A percentile compares a stretch with the other conserved stretches of the same genome.
Conservation (phyloP, 805 yeast species). For the Wickerhamomyces tratensis region DNA sequence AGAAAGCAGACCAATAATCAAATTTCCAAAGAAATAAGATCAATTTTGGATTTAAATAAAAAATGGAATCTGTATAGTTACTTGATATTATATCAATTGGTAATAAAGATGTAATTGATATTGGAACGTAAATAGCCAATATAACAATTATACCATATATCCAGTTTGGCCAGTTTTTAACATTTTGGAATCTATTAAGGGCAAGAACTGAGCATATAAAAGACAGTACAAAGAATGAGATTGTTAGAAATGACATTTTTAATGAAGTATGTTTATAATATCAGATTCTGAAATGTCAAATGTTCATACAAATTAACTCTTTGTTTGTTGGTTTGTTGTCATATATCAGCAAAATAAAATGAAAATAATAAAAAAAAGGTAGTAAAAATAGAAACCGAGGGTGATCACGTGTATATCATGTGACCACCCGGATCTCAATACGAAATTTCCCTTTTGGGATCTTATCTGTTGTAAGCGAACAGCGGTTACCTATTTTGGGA, state of each 20-base stretch:
- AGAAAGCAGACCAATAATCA: conserved; percentile 73
- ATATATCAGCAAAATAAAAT: too few species aligned
- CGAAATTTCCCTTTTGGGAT: too few species aligned
- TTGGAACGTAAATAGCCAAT: conserved; percentile 62
- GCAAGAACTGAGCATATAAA: conserved; percentile 11
- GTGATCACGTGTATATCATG: too few species aligned
- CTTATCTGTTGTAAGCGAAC: too few species aligned
- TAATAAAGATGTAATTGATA: conserved; percentile 61
- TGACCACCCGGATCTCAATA: too few species aligned
- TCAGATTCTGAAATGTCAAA: too few species aligned
- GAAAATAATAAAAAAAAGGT: too few species aligned
- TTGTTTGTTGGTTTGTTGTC: too few species aligned
- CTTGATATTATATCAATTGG: conserved; percentile 66
- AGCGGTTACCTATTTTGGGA: too few species aligned
- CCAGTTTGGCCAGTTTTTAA: conserved; percentile 13
- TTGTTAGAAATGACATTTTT: not conserved
- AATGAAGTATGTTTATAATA: too few species aligned
- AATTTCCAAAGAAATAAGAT: conserved; percentile 59
- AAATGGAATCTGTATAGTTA: conserved; percentile 26
- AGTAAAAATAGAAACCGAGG: too few species aligned
- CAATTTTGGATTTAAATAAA: conserved; percentile 36
- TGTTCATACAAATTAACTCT: too few species aligned
- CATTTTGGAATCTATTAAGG: conserved; percentile 10
- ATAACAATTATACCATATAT: conserved; percentile 18
- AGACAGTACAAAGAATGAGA: conserved; percentile 10